Evolutionary conservation across 2,329 filamentous ascomycete species (phyloP), one percentile per base, ranked within the genome.

Genomic region (Pseudocercospora cruenta): DNA sequence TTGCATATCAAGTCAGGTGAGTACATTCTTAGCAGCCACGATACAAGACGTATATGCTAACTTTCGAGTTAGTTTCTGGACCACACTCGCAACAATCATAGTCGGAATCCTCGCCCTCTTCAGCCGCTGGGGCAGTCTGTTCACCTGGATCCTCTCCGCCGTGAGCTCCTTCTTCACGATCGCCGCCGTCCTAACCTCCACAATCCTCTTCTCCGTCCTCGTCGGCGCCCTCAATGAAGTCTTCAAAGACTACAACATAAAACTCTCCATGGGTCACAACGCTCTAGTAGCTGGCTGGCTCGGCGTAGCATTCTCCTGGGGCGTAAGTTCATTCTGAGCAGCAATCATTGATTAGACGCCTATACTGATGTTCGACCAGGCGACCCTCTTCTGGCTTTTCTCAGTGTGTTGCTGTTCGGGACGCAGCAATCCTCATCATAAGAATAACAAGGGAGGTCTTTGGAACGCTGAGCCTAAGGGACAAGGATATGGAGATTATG

Each of bases 341-440:
- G n/a, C n/a, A n/a, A n/a, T n/a, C n/a, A n/a, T n/a, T n/a, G n/a
- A n/a, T n/a, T n/a, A n/a, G n/a, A n/a, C n/a, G n/a, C n/a, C n/a
- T n/a, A n/a, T n/a, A 26, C 24, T 26, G 24, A 26, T 5, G 24
- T 3, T 26, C n/a, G 24, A 26, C 5, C 24, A 3, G 5, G 90
- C 91, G 7, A 88, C 87, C 70, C 81, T 97, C 77, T 97, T 98
- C 90, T 98, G 95, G 94, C 82, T 94, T 76, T 88, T 96, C 79
- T 92, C 89, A 79, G 87, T 91, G 75, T 98, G 94, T 90, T 98
- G 94, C 88, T 97, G 94, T 85, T 88, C 86, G 72, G 92, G 92
- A 55, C 83, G 85, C 72, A 84, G 81, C 62, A 80, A 82, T 28
- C 82, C 82, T 61, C 77, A 81, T 74, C 81, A 80, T 19, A 71